These are phyloP conservation scores for Pyrus pyrifolia DNA, from an alignment of 306 rosid genomes.

Conservation along the genomic window DNA sequence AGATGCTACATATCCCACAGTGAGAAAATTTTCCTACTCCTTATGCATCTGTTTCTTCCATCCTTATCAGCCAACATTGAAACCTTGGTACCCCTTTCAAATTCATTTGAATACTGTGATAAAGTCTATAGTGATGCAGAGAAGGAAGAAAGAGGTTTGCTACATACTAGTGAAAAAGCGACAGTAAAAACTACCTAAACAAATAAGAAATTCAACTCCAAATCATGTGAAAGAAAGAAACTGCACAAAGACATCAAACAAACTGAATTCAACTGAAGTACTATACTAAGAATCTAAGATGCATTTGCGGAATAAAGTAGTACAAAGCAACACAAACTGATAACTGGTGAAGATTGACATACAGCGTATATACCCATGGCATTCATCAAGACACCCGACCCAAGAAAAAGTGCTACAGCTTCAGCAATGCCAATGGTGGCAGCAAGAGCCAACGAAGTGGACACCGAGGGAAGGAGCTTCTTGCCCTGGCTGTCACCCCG, in stretches of 20 bases:
- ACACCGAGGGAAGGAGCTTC: constrained; percentile 65
- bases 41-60: not conserved
- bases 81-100: not conserved
- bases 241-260: not conserved
- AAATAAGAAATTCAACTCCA: not conserved
- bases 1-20: not conserved
- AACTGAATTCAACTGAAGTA: not conserved
- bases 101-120: not conserved
- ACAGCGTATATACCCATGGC: constrained; percentile 89
- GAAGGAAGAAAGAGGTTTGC: not conserved
- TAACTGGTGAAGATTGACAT: constrained; percentile 50
- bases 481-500: constrained; percentile 34
- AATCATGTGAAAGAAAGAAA: not conserved
- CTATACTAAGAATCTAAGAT: not conserved
- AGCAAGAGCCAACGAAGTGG: constrained; percentile 81
- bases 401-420: constrained; percentile 62
- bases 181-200: not conserved
- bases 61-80: not conserved
- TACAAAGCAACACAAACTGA: not conserved
- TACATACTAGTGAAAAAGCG: not conserved
- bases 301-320: not conserved
- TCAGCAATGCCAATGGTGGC: constrained; percentile 81
- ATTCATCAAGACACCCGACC: constrained; percentile 71
- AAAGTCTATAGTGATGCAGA: not conserved
- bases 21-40: not conserved